These are phyloP conservation scores for Nothomitra cinnamomea DNA, from an alignment of 2,329 filamentous ascomycete genomes.

Conservation along the genomic window DNA sequence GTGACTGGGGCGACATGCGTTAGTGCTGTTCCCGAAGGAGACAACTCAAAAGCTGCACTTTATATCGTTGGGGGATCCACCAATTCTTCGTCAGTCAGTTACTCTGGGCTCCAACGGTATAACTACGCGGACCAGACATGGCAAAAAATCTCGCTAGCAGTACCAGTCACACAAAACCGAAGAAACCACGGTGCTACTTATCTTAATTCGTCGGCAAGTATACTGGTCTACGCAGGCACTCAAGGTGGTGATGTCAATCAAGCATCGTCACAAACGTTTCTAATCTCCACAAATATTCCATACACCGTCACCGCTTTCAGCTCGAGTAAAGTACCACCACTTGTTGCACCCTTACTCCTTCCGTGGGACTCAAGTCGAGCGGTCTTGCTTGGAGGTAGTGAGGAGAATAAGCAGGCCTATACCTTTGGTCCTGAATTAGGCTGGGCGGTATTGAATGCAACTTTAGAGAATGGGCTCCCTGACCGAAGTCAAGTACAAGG, in stretches of 20 bases:
- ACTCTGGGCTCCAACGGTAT: conserved; percentile 60
- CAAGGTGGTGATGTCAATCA: conserved; percentile 37
- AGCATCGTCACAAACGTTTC: conserved; percentile 57
- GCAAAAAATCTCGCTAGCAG: conserved; percentile 35
- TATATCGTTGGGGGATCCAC: conserved; percentile 65
- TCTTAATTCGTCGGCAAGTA: conserved; percentile 48
- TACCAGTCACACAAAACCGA: conserved; percentile 46
- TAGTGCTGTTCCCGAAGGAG: conserved; percentile 41
- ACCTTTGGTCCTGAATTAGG: conserved; percentile 46
- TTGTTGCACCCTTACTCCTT: conserved; percentile 53
- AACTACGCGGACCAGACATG: conserved; percentile 39
- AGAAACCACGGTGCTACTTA: conserved; percentile 62
- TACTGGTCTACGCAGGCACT: conserved; percentile 67
- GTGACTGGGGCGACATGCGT: conserved; percentile 68
- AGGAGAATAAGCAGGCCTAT: conserved; percentile 50
- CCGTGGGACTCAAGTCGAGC: conserved; percentile 55
- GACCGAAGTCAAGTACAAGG: conserved; percentile 44
- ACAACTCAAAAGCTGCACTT: conserved; percentile 43
- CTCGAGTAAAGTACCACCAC: conserved; percentile 40
- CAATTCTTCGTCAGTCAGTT: conserved; percentile 33
- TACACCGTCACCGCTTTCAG: conserved; percentile 43
- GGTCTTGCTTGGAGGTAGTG: conserved; percentile 56
- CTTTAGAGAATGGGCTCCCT: conserved; percentile 40
- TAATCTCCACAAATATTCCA: conserved; percentile 48
- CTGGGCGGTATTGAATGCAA: conserved; percentile 52